Evolutionary conservation across 495 filamentous ascomycete genomes (phyloP), one percentile per base, ranked within the genome.

Genomic region (Hypoxylon perforatum): DNA sequence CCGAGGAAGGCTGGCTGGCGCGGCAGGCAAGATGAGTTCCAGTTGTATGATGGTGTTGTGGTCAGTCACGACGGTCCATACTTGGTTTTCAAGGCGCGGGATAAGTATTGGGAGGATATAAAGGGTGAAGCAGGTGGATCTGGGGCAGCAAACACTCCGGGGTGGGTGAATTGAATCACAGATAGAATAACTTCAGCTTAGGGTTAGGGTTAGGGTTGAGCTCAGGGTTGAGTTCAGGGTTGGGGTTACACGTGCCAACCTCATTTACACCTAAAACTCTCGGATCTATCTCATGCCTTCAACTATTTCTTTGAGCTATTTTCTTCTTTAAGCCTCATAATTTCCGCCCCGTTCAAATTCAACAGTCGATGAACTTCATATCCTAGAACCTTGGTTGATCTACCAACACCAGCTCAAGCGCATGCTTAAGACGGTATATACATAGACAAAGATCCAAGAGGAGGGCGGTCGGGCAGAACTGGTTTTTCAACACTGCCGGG

Each of bases 1-100:
- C 17, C 21, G 3, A 44, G 59, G 18, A 19, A 1, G 21, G 33
- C 28, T 19, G 49, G 35, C 12, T 49, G 49, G 14, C 15, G 59
- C 25, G 19, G 17, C 7, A 28, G 39, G 49, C 17, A 21, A 15
- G 59, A 48, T 38, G 59, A 63, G 48, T 63, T 53, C 28, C 49
- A 63, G 41, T 18, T 63, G 30, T 55, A 55, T 46, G 59, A 63
- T 38, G 38, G n/a, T 17, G 25, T 63, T 28, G 36, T 35, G 2
- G 19, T 51, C 17, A 35, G 36, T 23, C 64, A 62, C 76, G 76
- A 69, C 73, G 79, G 21, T 71, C 73, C 23, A 78, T 55, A 46
- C 17, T 23, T 63, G 36, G 49, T 63, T 25, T 76, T 80, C 54
- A 50, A 57, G 49, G 5, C 30, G 30, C 30, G 30, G 5, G 30